Base-by-base conservation (phyloP, 495 filamentous ascomycete genomes). In the Hypoxylon fuscum region DNA sequence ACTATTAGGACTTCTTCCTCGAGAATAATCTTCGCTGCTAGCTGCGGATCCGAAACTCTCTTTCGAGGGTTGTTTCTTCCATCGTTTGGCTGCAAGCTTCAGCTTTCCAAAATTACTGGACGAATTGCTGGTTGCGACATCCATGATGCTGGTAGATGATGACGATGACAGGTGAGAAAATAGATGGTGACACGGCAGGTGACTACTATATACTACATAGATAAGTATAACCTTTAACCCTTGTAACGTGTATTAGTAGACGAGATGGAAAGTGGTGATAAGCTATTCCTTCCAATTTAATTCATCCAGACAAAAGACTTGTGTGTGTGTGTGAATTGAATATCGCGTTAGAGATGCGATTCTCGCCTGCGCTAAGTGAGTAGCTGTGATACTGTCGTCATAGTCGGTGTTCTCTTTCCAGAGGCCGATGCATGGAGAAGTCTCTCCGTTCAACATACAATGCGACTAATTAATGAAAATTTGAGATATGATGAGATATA, bases 61-160 rank as follows among this genome's bases (percentile, higher is more conserved):
- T 59, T 68, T 59, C 53, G 74, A 68, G 61, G 69, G 65, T 20
- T 70, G 72, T 51, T 75, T 79, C 66, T 72, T 81, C 61, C 76
- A 77, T 40, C 76, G 76, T 48, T 77, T 81, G 23, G 68, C 68
- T 22, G 69, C 65, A 25, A 85, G 67, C 38, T 71, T 68, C 64
- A 83, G 75, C 71, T 84, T 84, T 29, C 69, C 76, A 38, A 83
- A 72, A 45, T 68, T 69, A 38, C 74, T 65, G 23, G 59, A 55
- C 25, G 42, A n/a, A 31, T 20, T 61, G 50, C 51, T 22, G 52
- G 42, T 58, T 43, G 56, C 60, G 52, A 47, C 59, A 42, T 72
- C 69, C 69, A 69, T 69, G 32, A 48, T 55, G 62, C 38, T 43
- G 51, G 15, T 29, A 23, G 27, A 34, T 41, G 53, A 54, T 48